Percentiles rank a stretch among this genome's conserved stretches.
These are phyloP conservation scores for Zymoseptoria crescenta DNA, from an alignment of 2,329 filamentous ascomycete genomes.

Conservation along the genomic window DNA sequence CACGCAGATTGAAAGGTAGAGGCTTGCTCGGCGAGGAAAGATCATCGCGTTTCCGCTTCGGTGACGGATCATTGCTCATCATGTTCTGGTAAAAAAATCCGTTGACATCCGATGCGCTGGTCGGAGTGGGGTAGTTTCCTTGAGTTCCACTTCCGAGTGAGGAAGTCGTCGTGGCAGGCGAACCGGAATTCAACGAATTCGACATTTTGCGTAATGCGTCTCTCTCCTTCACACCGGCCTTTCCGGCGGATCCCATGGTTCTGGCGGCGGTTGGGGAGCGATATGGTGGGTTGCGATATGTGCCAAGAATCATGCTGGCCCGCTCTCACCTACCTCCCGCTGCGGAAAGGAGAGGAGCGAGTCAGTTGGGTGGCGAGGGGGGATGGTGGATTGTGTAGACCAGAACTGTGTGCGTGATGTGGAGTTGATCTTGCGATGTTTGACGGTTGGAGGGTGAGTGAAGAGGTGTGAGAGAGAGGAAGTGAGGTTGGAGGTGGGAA, in stretches of 20 bases:
- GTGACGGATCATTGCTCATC: constrained; percentile 6
- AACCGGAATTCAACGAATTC: not conserved
- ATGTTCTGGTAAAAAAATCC: not conserved
- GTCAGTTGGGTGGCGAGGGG: too few species aligned
- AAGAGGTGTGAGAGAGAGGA: not conserved
- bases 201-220: not conserved
- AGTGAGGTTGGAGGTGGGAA: not conserved
- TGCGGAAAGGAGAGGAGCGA: too few species aligned
- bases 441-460: too few species aligned
- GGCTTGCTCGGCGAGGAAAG: not conserved
- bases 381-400: too few species aligned
- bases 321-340: not conserved
- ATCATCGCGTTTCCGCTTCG: constrained; percentile 15
- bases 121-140: not conserved
- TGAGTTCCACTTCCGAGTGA: not conserved
- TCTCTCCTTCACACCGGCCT: not conserved
- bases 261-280: constrained; percentile 15
- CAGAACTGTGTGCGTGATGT: too few species aligned
- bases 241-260: not conserved
- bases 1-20: not conserved
- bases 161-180: not conserved
- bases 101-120: not conserved
- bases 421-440: too few species aligned
- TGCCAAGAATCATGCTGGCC: constrained; percentile 11
- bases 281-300: constrained; percentile 21